Evolutionary conservation across 2,329 filamentous ascomycete genomes (phyloP), one percentile per base, ranked within the genome.

Genomic region (Didymella keratinophila): DNA sequence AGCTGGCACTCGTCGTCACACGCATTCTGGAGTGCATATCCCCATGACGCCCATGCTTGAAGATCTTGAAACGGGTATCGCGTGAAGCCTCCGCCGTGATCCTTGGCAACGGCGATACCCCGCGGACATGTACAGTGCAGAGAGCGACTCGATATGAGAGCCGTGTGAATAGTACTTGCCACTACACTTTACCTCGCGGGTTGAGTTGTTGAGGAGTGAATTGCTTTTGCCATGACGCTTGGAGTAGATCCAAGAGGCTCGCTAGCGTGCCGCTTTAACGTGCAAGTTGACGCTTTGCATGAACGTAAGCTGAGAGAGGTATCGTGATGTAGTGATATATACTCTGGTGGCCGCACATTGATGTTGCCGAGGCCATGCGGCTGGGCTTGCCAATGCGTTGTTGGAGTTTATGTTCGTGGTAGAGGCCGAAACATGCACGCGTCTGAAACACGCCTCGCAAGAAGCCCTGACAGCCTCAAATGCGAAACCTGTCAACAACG

Each of bases 31-130:
- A 60, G 60, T 59, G 62, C 65, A 54, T 54, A 50, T 58, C 11
- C 11, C 27, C 46, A 39, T 51, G 42, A 28, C 34, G 21, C 25
- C 41, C 36, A 34, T 63, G 42, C 45, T 60, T 41, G 64, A 54
- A 58, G 61, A 34, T 53, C 54, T 56, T 74, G 73, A 75, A 75
- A 76, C 73, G 43, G 52, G 58, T 46, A 57, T 43, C 69, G 73
- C 63, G 44, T 58, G 72, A 74, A 66, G 53, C 41, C 46, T 46
- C 45, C 46, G 39, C 46, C 20, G 9, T 36, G 8, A 28, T 56
- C 55, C 68, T 71, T 72, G 67, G 69, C 70, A 56, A 56, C 41
- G 47, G 44, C 46, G 47, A 51, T 54, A 20, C n/a, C 46, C 52
- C 44, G 14, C 25, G 12, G 34, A 37, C 16, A 6, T 12, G 25